A percentile compares a stretch with the other conserved stretches of the same genome.
These are phyloP conservation scores for Setaria italica DNA, from an alignment of 202 grass and related monocot genomes.

Conservation along the genomic window DNA sequence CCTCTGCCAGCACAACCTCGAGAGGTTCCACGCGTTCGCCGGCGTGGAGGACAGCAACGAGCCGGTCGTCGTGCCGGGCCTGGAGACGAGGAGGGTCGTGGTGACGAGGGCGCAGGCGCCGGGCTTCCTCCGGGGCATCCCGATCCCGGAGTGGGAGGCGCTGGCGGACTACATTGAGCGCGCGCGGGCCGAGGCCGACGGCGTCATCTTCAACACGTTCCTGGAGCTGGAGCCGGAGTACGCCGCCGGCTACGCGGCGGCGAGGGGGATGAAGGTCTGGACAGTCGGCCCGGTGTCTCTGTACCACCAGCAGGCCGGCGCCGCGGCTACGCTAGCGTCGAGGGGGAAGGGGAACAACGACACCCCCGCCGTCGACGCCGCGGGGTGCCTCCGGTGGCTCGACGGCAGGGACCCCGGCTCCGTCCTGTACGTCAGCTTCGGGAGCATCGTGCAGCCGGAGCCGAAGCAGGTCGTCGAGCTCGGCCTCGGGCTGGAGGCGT, in stretches of 20 bases:
- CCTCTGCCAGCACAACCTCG: conserved; percentile 39
- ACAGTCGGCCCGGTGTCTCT: conserved; percentile 50
- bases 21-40: conserved; percentile 33
- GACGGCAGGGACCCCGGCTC: conserved; percentile 24
- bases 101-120: conserved; percentile 39
- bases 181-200: conserved; percentile 43
- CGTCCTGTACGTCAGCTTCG: conserved; percentile 72
- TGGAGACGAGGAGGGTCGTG: conserved; percentile 31
- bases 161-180: conserved; percentile 32
- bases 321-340: neutral
- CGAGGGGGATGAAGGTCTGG: conserved; percentile 40
- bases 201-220: conserved; percentile 59
- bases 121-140: conserved; percentile 13
- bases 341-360: neutral
- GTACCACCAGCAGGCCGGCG: conserved; percentile 5
- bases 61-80: conserved; percentile 44
- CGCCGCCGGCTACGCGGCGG: conserved; percentile 39
- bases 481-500: conserved; percentile 53
- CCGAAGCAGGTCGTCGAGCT: conserved; percentile 57
- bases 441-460: conserved; percentile 42
- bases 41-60: conserved; percentile 16
- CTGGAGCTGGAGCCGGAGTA: conserved; percentile 49
- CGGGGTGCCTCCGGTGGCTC: conserved; percentile 49
- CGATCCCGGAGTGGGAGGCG: conserved; percentile 22
- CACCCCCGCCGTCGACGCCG: conserved; percentile 26